A percentile compares a stretch with the other conserved stretches of the same genome.
Evolutionary conservation across 106 monocot genomes (phyloP).

Genomic region (Amphibolis antarctica): DNA sequence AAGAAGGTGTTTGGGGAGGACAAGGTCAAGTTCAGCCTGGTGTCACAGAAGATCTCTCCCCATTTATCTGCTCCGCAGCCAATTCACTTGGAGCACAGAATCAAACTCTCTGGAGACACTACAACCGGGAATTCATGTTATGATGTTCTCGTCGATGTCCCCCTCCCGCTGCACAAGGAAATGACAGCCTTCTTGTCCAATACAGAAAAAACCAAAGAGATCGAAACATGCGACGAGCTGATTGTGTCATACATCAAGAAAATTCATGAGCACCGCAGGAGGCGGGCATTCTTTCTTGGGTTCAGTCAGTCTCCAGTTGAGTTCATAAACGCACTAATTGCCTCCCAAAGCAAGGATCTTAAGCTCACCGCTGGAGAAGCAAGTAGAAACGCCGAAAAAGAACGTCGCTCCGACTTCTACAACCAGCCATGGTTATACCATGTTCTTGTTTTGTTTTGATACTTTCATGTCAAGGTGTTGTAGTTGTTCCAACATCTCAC

Average conservation of each 20-base stretch:
- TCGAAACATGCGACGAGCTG: conserved; percentile 87
- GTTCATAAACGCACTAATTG: conserved; percentile 87
- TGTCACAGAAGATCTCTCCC: conserved; percentile 94
- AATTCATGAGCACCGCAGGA: conserved; percentile 89
- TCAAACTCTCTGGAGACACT: conserved; percentile 60
- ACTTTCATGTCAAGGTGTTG: no score
- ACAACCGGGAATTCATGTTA: conserved; percentile 62
- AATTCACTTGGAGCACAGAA: conserved; percentile 67
- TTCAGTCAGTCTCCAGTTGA: conserved; percentile 97
- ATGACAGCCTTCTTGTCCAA: conserved; percentile 69
- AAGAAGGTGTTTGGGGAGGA: conserved; percentile 88
- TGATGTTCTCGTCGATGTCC: conserved; percentile 84
- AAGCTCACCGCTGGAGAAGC: conserved; percentile 84
- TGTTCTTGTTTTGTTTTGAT: no score
- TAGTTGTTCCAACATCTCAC: no score
- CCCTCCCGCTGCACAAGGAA: conserved; percentile 89
- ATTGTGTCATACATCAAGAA: conserved; percentile 94
- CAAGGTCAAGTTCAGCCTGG: conserved; percentile 71
- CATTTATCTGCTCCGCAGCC: conserved; percentile 70
- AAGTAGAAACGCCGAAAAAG: conserved; percentile 69
- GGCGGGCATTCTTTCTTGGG: conserved; percentile 91
- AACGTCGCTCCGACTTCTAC: conserved; percentile 84
- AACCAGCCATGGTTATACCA: conserved; percentile 73
- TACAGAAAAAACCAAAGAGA: conserved; percentile 88
- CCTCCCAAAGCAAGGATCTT: conserved; percentile 81